Evolutionary conservation across 177 flowering plant species (phyloP).

Genomic region (Vitis hybrid): DNA sequence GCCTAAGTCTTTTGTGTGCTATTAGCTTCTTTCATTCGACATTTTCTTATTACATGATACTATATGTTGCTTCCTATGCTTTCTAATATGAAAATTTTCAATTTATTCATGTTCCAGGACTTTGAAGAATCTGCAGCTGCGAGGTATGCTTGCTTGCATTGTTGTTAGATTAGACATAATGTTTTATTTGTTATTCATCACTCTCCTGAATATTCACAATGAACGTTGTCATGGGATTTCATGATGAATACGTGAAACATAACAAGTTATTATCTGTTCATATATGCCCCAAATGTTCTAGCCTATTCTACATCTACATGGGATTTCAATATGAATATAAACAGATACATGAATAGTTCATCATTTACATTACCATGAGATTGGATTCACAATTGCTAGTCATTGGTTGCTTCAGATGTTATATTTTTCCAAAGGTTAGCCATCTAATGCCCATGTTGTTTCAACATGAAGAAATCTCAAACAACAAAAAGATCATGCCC

Average conservation of each 20-base stretch:
- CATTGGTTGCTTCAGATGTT: not conserved
- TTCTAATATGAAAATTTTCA: not conserved
- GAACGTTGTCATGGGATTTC: not conserved
- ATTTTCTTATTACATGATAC: not conserved
- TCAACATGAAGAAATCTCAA: slow-evolving; percentile 28
- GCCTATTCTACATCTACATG: too few relatives aligned
- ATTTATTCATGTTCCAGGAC: slow-evolving; percentile 25
- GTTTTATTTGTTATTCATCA: not conserved
- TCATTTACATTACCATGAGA: too few relatives aligned
- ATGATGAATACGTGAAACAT: too few relatives aligned
- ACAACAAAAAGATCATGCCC: slow-evolving; percentile 36
- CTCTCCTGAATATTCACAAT: not conserved
- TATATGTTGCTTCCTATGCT: not conserved
- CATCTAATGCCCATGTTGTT: not conserved
- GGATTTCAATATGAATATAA: too few relatives aligned
- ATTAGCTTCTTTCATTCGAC: not conserved
- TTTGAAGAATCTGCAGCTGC: slow-evolving; percentile 26
- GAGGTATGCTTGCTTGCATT: slow-evolving; percentile 25
- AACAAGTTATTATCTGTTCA: too few relatives aligned
- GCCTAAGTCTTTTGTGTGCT: too few relatives aligned
- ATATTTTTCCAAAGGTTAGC: not conserved
- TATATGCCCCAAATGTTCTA: too few relatives aligned
- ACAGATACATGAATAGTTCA: too few relatives aligned
- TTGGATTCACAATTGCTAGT: not conserved
- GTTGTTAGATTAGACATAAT: not conserved